Conservation (phyloP, 441 rosid species). For the Bocquillonia castaneifolia region DNA sequence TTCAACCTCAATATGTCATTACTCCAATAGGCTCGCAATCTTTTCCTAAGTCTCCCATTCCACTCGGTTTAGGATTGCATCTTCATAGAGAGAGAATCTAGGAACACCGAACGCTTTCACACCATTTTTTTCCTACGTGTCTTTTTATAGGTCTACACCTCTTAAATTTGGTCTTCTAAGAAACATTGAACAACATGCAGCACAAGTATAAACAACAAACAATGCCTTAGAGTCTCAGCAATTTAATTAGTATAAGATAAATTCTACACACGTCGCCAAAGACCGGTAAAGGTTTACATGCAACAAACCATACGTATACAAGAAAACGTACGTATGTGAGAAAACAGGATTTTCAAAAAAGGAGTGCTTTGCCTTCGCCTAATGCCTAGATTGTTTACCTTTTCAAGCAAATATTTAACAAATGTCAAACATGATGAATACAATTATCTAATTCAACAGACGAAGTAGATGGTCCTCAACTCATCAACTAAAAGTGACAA, state of each 20-base stretch:
- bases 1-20: too few relatives aligned
- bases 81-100: neutral
- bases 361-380: neutral
- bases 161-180: too few relatives aligned
- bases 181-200: too few relatives aligned
- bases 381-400: neutral
- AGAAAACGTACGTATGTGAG: neutral
- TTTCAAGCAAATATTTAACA: neutral
- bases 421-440: neutral
- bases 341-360: neutral
- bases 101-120: neutral
- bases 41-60: too few relatives aligned
- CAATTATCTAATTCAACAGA: neutral
- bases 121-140: neutral
- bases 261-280: too few relatives aligned
- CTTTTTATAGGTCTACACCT: too few relatives aligned
- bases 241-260: too few relatives aligned
- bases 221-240: too few relatives aligned
- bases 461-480: conserved; percentile 22
- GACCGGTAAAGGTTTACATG: too few relatives aligned
- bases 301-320: neutral
- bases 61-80: neutral
- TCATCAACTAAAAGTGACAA: conserved; percentile 26
- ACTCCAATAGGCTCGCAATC: too few relatives aligned
- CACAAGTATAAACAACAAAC: too few relatives aligned